A percentile compares a stretch with the other conserved stretches of the same genome.
These are phyloP conservation scores for Drechmeria coniospora DNA, from an alignment of 2,329 filamentous ascomycete species.

Conservation along the genomic window DNA sequence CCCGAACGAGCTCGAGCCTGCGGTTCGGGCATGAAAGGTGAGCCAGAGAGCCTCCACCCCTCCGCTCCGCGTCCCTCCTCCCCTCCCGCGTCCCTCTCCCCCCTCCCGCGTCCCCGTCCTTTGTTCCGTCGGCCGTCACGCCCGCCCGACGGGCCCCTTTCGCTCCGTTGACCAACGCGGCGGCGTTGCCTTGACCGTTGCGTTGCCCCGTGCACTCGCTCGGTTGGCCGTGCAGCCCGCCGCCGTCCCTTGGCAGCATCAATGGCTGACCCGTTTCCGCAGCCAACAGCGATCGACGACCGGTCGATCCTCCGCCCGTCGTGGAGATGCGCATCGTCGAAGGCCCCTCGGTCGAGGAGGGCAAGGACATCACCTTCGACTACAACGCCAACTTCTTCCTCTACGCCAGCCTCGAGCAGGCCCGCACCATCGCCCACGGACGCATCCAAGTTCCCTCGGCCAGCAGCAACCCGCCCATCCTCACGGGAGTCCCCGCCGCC, in stretches of 20 bases:
- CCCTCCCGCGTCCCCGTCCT: too few species aligned
- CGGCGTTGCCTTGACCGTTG: too few species aligned
- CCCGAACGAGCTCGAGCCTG: slow-evolving; percentile 89
- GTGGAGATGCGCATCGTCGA: slow-evolving; percentile 81
- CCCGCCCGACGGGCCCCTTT: not conserved
- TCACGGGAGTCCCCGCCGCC: slow-evolving; percentile 88
- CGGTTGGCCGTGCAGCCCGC: too few species aligned
- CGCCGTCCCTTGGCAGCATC: not conserved
- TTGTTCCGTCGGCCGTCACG: too few species aligned
- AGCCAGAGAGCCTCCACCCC: slow-evolving; percentile 14
- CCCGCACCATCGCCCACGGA: slow-evolving; percentile 67
- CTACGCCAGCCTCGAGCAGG: slow-evolving; percentile 78
- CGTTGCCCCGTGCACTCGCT: too few species aligned
- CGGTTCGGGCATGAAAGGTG: slow-evolving; percentile 90
- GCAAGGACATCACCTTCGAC: slow-evolving; percentile 65
- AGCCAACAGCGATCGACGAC: slow-evolving; percentile 55
- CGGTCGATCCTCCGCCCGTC: slow-evolving; percentile 87
- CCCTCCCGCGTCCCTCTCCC: not conserved
- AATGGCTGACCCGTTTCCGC: slow-evolving; percentile 7
- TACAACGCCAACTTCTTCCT: slow-evolving; percentile 98
- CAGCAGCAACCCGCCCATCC: slow-evolving; percentile 59
- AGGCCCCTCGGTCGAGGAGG: slow-evolving; percentile 43
- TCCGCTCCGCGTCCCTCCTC: not conserved
- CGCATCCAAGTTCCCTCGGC: slow-evolving; percentile 54
- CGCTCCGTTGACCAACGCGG: too few species aligned